Evolutionary conservation across 805 yeast genomes (phyloP).

Genomic region (Yarrowia divulgata): DNA sequence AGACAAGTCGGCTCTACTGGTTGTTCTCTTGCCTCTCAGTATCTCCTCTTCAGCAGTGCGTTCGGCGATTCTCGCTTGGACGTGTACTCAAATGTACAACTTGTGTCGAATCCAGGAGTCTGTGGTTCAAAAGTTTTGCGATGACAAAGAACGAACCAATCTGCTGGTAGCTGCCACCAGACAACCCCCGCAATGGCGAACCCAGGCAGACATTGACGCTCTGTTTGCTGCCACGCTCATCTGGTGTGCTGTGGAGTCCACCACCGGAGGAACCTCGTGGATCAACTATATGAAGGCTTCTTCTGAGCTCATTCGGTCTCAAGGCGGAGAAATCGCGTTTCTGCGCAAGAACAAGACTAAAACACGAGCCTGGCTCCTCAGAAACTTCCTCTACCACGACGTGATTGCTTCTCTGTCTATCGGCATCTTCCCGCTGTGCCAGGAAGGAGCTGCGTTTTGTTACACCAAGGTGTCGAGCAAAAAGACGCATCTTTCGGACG

Average conservation of each 20-base stretch:
- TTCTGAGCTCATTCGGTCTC: constrained; percentile 25
- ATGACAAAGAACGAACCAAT: constrained; percentile 20
- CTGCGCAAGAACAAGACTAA: constrained; percentile 35
- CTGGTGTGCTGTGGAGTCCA: constrained; percentile 38
- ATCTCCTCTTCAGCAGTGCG: constrained; percentile 31
- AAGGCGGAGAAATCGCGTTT: constrained; percentile 38
- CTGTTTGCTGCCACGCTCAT: constrained; percentile 34
- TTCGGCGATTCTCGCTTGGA: constrained; percentile 33
- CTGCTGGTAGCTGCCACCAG: constrained; percentile 16
- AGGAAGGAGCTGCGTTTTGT: constrained; percentile 38
- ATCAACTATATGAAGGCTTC: constrained; percentile 35
- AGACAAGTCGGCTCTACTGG: constrained; percentile 24
- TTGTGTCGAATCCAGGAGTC: constrained; percentile 33
- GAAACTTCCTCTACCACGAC: constrained; percentile 39
- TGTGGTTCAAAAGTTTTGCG: constrained; percentile 38
- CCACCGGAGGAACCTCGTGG: constrained; percentile 35
- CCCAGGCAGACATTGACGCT: constrained; percentile 37
- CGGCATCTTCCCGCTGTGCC: constrained; percentile 32
- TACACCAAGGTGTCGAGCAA: constrained; percentile 35
- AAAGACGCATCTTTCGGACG: constrained; percentile 28
- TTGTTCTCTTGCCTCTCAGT: constrained; percentile 11
- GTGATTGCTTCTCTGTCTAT: constrained; percentile 31
- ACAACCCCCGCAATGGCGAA: constrained; percentile 23
- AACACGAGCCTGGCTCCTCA: constrained; percentile 33
- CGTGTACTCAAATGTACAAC: constrained; percentile 38